phyloP scores from a whole-genome alignment of 768 basidiomycete species.

The Lanmaoa pseudosensibilis region DNA sequence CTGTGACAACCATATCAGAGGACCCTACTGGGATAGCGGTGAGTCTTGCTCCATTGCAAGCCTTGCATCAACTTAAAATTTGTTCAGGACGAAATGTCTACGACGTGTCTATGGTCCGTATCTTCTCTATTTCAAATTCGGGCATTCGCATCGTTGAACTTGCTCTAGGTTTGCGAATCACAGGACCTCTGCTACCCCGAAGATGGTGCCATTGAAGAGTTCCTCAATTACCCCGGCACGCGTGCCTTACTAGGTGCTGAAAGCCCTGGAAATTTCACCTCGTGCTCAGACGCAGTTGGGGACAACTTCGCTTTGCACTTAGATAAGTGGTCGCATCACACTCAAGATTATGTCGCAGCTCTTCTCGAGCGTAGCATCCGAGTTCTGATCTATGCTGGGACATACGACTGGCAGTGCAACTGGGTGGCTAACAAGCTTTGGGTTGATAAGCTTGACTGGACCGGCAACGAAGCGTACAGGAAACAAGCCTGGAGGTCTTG shows the following conservation, averaged over 20 bases:
- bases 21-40: constrained; percentile 40
- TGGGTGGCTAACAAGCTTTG: constrained; percentile 65
- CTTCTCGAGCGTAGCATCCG: constrained; percentile 54
- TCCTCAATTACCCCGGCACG: constrained; percentile 46
- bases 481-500: constrained; percentile 48
- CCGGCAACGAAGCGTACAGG: constrained; percentile 48
- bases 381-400: constrained; percentile 56
- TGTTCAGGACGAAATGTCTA: constrained; percentile 49
- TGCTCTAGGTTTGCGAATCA: constrained; percentile 23
- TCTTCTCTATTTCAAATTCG: background rate
- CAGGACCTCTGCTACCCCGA: constrained; percentile 41
- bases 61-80: background rate
- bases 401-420: constrained; percentile 59
- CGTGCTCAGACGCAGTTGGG: constrained; percentile 55
- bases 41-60: constrained; percentile 8
- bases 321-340: constrained; percentile 58
- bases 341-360: constrained; percentile 57
- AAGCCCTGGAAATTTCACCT: constrained; percentile 49
- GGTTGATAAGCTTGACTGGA: constrained; percentile 62
- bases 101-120: constrained; percentile 53
- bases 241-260: constrained; percentile 49
- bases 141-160: background rate
- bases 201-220: constrained; percentile 40
- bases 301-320: constrained; percentile 52
- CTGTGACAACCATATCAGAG: constrained; percentile 57